phyloP scores from a whole-genome alignment of 73 alveolate genomes.

The Effrenium voratum region DNA sequence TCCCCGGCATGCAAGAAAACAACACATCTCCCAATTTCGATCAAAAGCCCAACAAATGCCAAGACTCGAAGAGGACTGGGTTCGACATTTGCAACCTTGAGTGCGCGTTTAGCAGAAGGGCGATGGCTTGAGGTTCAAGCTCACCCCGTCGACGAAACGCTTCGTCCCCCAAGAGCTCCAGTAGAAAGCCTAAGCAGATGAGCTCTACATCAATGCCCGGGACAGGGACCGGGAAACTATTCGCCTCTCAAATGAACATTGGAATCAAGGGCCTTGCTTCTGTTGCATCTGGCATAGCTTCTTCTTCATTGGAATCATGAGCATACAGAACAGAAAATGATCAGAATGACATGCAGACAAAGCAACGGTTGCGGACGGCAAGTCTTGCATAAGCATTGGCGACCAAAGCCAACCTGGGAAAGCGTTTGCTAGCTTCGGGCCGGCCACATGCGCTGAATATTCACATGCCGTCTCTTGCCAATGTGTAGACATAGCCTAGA shows the following conservation, averaged over 20 bases:
- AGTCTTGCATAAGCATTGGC: conserved; percentile 93
- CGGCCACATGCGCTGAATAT: not conserved
- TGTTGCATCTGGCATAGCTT: no score
- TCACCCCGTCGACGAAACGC: conserved; percentile 90
- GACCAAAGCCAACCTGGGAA: conserved; percentile 76
- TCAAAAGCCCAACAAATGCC: not conserved
- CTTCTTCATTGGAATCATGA: no score
- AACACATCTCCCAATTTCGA: not conserved
- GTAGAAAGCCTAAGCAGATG: conserved; percentile 24
- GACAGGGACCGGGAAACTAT: no score
- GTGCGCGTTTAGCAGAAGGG: conserved; percentile 85
- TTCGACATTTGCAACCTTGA: conserved; percentile 80
- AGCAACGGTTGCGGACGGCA: conserved; percentile 66
- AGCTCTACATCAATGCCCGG: not conserved
- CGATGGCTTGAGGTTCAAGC: conserved; percentile 78
- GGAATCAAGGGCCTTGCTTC: no score
- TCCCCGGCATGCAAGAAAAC: not conserved
- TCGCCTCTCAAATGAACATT: no score
- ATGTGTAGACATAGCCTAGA: not conserved
- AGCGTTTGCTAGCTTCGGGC: not conserved
- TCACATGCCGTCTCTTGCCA: not conserved
- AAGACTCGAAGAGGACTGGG: conserved; percentile 57
- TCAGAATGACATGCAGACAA: not conserved
- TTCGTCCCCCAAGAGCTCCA: conserved; percentile 93
- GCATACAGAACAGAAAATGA: no score